These are phyloP conservation scores for Myxozyma kluyveri DNA, from an alignment of 805 yeast genomes.

Conservation along the genomic window DNA sequence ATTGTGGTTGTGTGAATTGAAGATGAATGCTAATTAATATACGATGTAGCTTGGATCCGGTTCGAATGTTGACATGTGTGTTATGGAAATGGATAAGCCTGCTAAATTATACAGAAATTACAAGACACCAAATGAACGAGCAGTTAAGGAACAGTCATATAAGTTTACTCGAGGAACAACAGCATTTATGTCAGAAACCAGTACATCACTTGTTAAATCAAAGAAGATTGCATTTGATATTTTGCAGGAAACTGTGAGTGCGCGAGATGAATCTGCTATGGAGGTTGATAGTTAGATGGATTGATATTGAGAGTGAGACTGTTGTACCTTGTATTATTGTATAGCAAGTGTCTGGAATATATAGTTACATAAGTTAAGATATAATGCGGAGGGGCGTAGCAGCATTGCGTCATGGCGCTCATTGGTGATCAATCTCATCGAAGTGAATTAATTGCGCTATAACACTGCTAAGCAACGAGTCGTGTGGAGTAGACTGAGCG, in stretches of 20 bases:
- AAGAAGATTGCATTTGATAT: constrained; percentile 47
- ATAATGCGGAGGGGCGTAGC: too few species aligned
- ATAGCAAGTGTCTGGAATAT: too few species aligned
- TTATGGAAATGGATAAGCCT: constrained; percentile 79
- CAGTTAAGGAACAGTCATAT: constrained; percentile 74
- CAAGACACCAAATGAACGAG: constrained; percentile 86
- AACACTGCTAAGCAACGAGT: too few species aligned
- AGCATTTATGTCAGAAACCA: constrained; percentile 67
- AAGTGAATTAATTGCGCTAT: too few species aligned
- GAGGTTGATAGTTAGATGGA: constrained; percentile 21
- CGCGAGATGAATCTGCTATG: constrained; percentile 25
- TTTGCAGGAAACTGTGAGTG: constrained; percentile 22
- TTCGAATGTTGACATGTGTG: constrained; percentile 95
- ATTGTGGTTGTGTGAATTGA: neutral
- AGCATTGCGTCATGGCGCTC: too few species aligned
- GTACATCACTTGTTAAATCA: constrained; percentile 51
- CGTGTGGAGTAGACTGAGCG: too few species aligned
- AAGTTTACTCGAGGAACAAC: constrained; percentile 94
- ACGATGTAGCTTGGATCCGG: constrained; percentile 74
- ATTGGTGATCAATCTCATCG: too few species aligned
- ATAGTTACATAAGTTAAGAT: too few species aligned
- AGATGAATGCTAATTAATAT: neutral
- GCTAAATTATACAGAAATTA: constrained; percentile 83
- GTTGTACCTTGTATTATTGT: too few species aligned
- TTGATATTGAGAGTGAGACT: too few species aligned